Percentiles rank a stretch among this genome's conserved stretches.
Conservation (phyloP, 2,329 filamentous ascomycete species). For the Alternaria ventricosa region DNA sequence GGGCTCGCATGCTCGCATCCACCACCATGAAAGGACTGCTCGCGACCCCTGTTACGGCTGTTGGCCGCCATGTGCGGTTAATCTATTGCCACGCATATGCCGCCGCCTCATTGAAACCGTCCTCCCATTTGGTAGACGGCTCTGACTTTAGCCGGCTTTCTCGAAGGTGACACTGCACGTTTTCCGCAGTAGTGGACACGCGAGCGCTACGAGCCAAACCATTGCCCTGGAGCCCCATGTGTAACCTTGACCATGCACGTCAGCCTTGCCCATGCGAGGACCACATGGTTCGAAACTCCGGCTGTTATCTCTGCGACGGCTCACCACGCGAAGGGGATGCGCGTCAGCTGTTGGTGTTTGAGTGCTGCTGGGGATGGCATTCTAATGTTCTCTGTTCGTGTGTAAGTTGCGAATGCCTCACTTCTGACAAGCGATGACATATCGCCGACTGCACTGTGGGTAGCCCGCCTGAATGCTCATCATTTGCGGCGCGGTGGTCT, state of each 20-base stretch:
- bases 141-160: constrained; percentile 10
- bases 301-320: background rate
- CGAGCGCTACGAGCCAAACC: constrained; percentile 17
- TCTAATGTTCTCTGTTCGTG: background rate
- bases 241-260: constrained; percentile 14
- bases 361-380: background rate
- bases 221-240: constrained; percentile 14
- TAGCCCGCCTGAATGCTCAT: constrained; percentile 3
- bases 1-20: background rate
- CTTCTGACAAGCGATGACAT: background rate
- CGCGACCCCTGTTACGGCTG: background rate
- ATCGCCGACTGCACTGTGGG: background rate
- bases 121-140: constrained; percentile 1
- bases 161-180: constrained; percentile 11
- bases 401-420: background rate
- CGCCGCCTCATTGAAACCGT: constrained; percentile 1
- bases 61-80: constrained; percentile 1
- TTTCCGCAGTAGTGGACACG: constrained; percentile 2
- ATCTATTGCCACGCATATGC: background rate
- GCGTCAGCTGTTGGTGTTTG: background rate
- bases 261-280: constrained; percentile 21
- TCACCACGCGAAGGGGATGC: background rate
- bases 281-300: constrained; percentile 4
- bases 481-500: constrained; percentile 7
- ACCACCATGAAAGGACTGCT: background rate